Base-by-base conservation (phyloP, 2,329 filamentous ascomycete species). In the Metarhizium robertsii region DNA sequence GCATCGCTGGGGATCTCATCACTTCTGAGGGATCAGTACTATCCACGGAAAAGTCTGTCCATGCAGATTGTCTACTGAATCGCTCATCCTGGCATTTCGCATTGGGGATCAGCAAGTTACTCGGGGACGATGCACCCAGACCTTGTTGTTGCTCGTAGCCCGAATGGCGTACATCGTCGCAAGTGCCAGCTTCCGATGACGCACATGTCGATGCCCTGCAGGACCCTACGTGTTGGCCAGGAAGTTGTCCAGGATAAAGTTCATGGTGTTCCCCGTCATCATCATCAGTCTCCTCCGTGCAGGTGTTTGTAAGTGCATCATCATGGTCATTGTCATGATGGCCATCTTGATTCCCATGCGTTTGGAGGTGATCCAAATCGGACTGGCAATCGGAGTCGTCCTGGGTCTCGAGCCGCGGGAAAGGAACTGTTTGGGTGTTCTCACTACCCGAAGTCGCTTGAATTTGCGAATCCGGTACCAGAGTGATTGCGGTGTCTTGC, bases 31-130 rank as follows among this genome's bases (percentile, higher is more conserved):
- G 61, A 57, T 79, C 77, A 20, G 71, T 73, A 56, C 78, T 83
- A 16, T 79, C 79, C 10, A 83, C 69, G 0, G 80, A 81, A 57
- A 79, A 77, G 62, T 84, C 80, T 30, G 81, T 84, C 81, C 81
- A 84, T n/a, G 74, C 71, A 2, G 80, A 82, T 54, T 78, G 75
- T 51, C 81, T 78, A 59, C 80, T 84, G 20, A 70, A 67, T 42
- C 80, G 73, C 57, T 81, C 65, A 72, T 57, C 70, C 67, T 46
- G 74, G 67, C 53, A 73, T 64, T 52, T 73, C 62, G 60, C 73
- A 65, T 52, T 73, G 13, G 79, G 80, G 14, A 81, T 73, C 53
- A 70, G 68, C 8, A 83, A 69, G 55, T 71, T 77, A 54, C 73
- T 73, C 14, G 75, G 70, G 20, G 72, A 72, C 49, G 73, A 73